Evolutionary conservation across 2,329 filamentous ascomycete species (phyloP).

Genomic region (Didymosphaeria variabile): DNA sequence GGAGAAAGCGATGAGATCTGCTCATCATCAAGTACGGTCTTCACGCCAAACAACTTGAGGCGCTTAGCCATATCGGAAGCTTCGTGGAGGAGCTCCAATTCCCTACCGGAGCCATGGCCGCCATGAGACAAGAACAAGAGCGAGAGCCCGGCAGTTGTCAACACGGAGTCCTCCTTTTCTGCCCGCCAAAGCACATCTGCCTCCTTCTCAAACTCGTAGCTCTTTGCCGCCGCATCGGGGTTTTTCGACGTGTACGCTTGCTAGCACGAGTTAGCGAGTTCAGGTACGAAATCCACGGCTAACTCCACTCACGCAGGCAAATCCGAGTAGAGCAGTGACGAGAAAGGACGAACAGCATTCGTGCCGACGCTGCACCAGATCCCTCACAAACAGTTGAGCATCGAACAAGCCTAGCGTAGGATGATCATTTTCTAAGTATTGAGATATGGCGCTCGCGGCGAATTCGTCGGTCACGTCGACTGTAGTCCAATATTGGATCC

Average conservation of each 20-base stretch:
- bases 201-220: slow-evolving; percentile 12
- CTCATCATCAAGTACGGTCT: slow-evolving; percentile 2
- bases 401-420: slow-evolving; percentile 16
- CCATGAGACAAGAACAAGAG: slow-evolving; percentile 9
- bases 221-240: background rate
- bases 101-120: slow-evolving; percentile 3
- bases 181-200: slow-evolving; percentile 9
- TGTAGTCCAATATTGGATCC: slow-evolving; percentile 19
- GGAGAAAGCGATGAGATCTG: slow-evolving; percentile 11
- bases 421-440: slow-evolving; percentile 16
- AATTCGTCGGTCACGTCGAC: slow-evolving; percentile 7
- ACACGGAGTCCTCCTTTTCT: slow-evolving; percentile 9
- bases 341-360: slow-evolving; percentile 19
- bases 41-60: slow-evolving; percentile 11
- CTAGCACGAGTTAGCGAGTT: slow-evolving; percentile 7
- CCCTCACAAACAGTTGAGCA: slow-evolving; percentile 12
- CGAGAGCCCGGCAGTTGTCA: slow-evolving; percentile 9
- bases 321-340: slow-evolving; percentile 13
- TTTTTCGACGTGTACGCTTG: slow-evolving; percentile 14
- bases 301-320: slow-evolving; percentile 10
- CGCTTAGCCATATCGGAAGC: slow-evolving; percentile 13
- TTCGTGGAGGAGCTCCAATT: background rate
- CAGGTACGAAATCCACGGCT: background rate
- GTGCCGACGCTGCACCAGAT: slow-evolving; percentile 14
- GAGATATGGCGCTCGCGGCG: slow-evolving; percentile 16